Evolutionary conservation across 208 protist species (phyloP).

Genomic region (Lotmaria passim): DNA sequence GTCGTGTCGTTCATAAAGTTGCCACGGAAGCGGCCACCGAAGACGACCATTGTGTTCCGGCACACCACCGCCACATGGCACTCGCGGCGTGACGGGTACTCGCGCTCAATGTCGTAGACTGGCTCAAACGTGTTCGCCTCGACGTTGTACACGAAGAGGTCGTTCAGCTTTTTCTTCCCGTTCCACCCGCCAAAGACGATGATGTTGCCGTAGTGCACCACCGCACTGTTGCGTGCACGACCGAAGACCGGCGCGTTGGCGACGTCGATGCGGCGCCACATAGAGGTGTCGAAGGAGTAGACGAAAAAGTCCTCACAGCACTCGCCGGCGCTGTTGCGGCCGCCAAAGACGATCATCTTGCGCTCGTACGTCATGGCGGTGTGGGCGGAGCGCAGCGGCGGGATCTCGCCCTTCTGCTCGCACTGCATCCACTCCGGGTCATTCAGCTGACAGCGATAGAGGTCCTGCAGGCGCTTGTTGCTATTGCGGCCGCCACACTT

Average conservation of each 20-base stretch:
- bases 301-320: slow-evolving; percentile 89
- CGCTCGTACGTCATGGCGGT: slow-evolving; percentile 83
- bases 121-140: slow-evolving; percentile 76
- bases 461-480: slow-evolving; percentile 82
- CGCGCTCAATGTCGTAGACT: slow-evolving; percentile 60
- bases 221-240: slow-evolving; percentile 84
- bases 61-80: slow-evolving; percentile 87
- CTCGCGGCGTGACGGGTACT: slow-evolving; percentile 82
- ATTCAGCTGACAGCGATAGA: slow-evolving; percentile 56
- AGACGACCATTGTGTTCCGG: slow-evolving; percentile 89
- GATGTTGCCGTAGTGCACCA: slow-evolving; percentile 83
- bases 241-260: slow-evolving; percentile 58
- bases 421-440: slow-evolving; percentile 56
- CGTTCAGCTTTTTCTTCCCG: slow-evolving; percentile 88
- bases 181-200: slow-evolving; percentile 91
- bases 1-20: slow-evolving; percentile 86
- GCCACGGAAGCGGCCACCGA: slow-evolving; percentile 88
- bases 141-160: slow-evolving; percentile 85
- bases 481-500: slow-evolving; percentile 91
- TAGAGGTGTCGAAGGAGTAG: slow-evolving; percentile 79
- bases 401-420: slow-evolving; percentile 54
- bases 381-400: slow-evolving; percentile 76
- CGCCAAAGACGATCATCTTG: slow-evolving; percentile 90
- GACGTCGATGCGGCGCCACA: slow-evolving; percentile 70
- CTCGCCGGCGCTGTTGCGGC: slow-evolving; percentile 71